These are phyloP conservation scores for Nakazawaea anatomiae DNA, from an alignment of 805 yeast species.

Conservation along the genomic window DNA sequence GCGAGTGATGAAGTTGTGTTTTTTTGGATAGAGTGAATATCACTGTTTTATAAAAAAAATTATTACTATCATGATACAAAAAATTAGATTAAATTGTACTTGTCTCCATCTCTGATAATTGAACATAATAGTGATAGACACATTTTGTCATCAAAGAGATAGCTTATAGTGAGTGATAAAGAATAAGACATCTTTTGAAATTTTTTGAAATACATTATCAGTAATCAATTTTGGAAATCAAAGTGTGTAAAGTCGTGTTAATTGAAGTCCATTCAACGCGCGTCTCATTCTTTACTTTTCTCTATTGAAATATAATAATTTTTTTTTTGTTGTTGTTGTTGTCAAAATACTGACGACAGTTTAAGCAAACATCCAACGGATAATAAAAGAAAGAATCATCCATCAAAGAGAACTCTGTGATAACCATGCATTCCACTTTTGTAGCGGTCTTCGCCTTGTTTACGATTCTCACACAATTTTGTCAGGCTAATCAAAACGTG, in stretches of 20 bases:
- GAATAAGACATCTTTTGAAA: not conserved
- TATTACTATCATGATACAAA: too few relatives aligned
- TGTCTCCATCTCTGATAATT: too few relatives aligned
- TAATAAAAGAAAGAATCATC: too few relatives aligned
- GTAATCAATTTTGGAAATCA: too few relatives aligned
- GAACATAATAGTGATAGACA: too few relatives aligned
- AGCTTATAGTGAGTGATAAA: not conserved
- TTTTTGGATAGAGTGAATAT: not conserved
- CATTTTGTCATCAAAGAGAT: not conserved
- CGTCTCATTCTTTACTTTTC: not conserved
- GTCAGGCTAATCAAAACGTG: slow-evolving; percentile 63
- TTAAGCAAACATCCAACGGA: too few relatives aligned
- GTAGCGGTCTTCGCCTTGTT: not conserved
- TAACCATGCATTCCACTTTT: not conserved
- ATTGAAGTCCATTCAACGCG: not conserved
- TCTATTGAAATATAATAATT: too few relatives aligned
- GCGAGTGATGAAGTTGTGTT: too few relatives aligned
- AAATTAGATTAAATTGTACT: too few relatives aligned
- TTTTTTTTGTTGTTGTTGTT: too few relatives aligned
- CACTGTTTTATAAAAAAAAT: not conserved
- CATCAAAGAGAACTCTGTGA: too few relatives aligned
- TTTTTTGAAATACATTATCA: not conserved
- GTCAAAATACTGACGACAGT: too few relatives aligned
- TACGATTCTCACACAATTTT: not conserved
- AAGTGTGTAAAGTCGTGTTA: not conserved